Evolutionary conservation across 164 flowering plant genomes (phyloP).

Genomic region (Vitis labrusca): DNA sequence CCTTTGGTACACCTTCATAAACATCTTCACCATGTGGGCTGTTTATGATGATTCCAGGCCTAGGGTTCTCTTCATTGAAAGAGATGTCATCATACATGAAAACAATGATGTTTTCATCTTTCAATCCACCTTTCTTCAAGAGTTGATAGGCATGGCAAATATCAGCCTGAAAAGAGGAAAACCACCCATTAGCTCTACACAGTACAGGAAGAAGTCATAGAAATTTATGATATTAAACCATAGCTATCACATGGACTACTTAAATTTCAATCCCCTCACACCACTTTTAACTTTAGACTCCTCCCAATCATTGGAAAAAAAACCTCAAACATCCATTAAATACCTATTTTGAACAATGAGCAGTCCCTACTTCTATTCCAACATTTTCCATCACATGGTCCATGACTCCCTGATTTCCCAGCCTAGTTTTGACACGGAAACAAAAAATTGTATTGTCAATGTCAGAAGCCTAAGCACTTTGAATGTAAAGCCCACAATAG

Average conservation of each 20-base stretch:
- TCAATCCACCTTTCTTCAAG: conserved; percentile 74
- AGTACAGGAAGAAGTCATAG: too few relatives aligned
- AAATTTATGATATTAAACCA: too few relatives aligned
- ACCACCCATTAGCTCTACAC: too few relatives aligned
- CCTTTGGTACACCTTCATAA: conserved; percentile 88
- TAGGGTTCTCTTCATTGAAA: conserved; percentile 63
- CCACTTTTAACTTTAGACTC: too few relatives aligned
- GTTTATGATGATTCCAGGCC: conserved; percentile 80
- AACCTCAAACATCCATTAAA: background rate
- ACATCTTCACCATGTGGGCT: conserved; percentile 75
- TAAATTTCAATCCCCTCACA: too few relatives aligned
- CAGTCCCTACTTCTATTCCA: background rate
- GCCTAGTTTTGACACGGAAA: too few relatives aligned
- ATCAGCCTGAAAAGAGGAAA: conserved; percentile 57
- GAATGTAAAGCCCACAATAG: too few relatives aligned
- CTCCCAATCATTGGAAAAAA: too few relatives aligned
- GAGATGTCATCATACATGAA: conserved; percentile 97
- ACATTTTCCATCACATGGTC: background rate
- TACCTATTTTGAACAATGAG: background rate
- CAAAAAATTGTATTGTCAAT: too few relatives aligned
- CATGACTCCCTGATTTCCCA: background rate
- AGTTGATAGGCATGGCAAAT: conserved; percentile 93
- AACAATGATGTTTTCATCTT: conserved; percentile 85
- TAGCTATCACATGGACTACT: too few relatives aligned
- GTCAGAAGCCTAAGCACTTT: too few relatives aligned